Conservation (phyloP, 2,329 filamentous ascomycete species). For the Taxawa tesnikishii region DNA sequence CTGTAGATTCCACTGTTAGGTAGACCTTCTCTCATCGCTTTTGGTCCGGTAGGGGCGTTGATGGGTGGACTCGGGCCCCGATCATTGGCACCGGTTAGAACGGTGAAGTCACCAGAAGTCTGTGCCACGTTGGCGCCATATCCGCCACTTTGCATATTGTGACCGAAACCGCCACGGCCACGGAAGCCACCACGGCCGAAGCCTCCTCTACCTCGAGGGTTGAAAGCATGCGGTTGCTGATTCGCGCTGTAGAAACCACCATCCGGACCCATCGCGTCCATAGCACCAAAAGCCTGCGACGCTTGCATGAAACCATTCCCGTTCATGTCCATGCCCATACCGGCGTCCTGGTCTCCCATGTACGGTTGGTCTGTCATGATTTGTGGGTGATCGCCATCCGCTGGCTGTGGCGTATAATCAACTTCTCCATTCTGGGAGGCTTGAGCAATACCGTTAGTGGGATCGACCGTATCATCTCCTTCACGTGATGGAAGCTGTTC, state of each 20-base stretch:
- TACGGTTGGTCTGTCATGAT: not conserved
- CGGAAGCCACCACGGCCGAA: slow-evolving; percentile 28
- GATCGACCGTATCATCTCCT: not conserved
- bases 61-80: slow-evolving; percentile 22
- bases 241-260: slow-evolving; percentile 3
- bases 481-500: not conserved
- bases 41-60: slow-evolving; percentile 75
- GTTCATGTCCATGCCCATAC: slow-evolving; percentile 3
- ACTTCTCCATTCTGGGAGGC: too few species aligned
- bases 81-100: slow-evolving; percentile 4
- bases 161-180: slow-evolving; percentile 35
- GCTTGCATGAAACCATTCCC: slow-evolving; percentile 2
- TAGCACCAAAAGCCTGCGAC: slow-evolving; percentile 1
- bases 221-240: slow-evolving; percentile 3
- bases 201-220: slow-evolving; percentile 5
- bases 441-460: slow-evolving; percentile 4
- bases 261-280: not conserved
- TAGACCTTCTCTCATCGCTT: slow-evolving; percentile 83
- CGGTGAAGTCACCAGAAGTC: slow-evolving; percentile 4
- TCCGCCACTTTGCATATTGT: slow-evolving; percentile 28
- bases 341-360: slow-evolving; percentile 4
- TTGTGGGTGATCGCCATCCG: not conserved
- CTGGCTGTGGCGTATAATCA: not conserved
- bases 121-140: slow-evolving; percentile 12
- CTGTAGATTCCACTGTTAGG: slow-evolving; percentile 69